phyloP scores from a whole-genome alignment of 1,139 yeast species.

The Lipomyces yarrowii region DNA sequence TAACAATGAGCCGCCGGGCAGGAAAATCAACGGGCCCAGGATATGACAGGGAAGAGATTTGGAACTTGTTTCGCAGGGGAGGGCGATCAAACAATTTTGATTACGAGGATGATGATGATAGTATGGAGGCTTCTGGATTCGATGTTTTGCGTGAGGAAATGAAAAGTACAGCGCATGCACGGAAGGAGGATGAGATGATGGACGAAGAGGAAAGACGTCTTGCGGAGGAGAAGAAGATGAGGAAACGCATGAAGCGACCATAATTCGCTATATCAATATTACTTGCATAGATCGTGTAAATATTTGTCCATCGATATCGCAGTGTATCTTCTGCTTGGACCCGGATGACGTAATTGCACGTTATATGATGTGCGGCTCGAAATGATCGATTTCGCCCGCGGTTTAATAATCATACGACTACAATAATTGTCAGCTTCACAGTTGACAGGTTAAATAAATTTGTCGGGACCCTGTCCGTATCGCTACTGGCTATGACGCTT shows the following conservation, averaged over 20 bases:
- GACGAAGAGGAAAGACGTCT: constrained; percentile 58
- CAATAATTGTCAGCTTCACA: not conserved
- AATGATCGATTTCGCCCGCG: not conserved
- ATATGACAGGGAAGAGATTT: constrained; percentile 81
- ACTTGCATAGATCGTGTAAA: not conserved
- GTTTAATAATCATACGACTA: not conserved
- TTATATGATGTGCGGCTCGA: not conserved
- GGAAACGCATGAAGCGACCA: constrained; percentile 26
- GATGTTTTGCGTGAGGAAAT: constrained; percentile 83
- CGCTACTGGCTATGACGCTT: not conserved
- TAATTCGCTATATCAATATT: not conserved
- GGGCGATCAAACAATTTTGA: constrained; percentile 44
- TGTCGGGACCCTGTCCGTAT: not conserved
- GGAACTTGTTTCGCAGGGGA: constrained; percentile 80
- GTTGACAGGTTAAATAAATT: not conserved
- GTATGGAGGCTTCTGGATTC: constrained; percentile 93
- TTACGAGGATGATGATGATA: constrained; percentile 53
- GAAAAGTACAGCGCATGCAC: constrained; percentile 61
- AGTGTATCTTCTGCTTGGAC: not conserved
- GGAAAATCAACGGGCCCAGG: constrained; percentile 42
- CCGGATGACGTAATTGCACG: not conserved
- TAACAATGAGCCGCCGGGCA: constrained; percentile 22
- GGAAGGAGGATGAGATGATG: constrained; percentile 66
- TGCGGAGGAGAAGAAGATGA: constrained; percentile 47
- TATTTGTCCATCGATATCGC: not conserved